phyloP scores from a whole-genome alignment of 2,329 filamentous ascomycete species.

The Aspergillus amoenus region DNA sequence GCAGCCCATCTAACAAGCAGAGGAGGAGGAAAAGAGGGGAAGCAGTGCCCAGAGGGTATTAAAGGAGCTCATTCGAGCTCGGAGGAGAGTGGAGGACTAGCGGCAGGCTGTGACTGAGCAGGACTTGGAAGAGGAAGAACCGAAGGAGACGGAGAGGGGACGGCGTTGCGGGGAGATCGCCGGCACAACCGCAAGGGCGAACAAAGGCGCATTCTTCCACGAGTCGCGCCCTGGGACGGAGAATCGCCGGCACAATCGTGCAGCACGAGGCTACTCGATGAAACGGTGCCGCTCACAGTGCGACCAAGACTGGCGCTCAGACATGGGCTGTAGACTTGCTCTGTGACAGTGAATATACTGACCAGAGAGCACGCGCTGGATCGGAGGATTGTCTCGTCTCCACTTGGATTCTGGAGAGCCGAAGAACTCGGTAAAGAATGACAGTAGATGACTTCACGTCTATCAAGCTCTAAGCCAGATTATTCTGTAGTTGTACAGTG shows the following conservation, averaged over 20 bases:
- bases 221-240: slow-evolving; percentile 11
- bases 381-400: background rate
- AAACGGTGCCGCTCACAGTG: slow-evolving; percentile 16
- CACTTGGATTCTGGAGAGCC: background rate
- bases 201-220: slow-evolving; percentile 18
- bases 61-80: slow-evolving; percentile 2
- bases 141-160: slow-evolving; percentile 2
- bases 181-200: slow-evolving; percentile 8
- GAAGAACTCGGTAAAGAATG: background rate
- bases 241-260: slow-evolving; percentile 10
- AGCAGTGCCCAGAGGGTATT: background rate
- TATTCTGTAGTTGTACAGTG: background rate
- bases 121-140: background rate
- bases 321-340: background rate
- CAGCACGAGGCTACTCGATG: slow-evolving; percentile 9
- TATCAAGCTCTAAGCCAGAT: background rate
- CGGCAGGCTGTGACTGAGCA: background rate
- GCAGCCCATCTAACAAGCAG: background rate
- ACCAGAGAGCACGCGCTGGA: background rate
- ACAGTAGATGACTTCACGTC: background rate
- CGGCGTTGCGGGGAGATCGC: slow-evolving; percentile 13
- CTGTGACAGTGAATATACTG: no score
- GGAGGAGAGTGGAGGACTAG: background rate
- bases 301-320: slow-evolving; percentile 10
- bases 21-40: background rate